These are phyloP conservation scores for Fereydounia khargensis DNA, from an alignment of 1,284 basidiomycete species.

Conservation along the genomic window DNA sequence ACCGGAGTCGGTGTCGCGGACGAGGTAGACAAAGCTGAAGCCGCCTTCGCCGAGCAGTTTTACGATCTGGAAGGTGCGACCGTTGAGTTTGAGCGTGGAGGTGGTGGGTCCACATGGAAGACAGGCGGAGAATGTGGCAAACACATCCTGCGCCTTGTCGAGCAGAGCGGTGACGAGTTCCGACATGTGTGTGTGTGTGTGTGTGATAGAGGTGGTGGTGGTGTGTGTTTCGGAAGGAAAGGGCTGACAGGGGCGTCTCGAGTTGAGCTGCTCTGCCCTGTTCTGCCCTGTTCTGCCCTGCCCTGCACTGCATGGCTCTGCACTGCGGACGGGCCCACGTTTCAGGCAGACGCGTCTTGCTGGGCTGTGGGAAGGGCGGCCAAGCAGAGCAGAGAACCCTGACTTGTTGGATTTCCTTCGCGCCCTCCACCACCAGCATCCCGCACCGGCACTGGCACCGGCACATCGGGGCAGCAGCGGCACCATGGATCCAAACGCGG, in stretches of 20 bases:
- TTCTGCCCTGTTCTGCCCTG: neutral
- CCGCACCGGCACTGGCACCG: too few relatives aligned
- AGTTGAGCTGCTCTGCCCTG: too few relatives aligned
- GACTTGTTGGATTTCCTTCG: too few relatives aligned
- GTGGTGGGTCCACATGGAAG: slow-evolving; percentile 36
- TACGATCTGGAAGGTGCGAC: slow-evolving; percentile 45
- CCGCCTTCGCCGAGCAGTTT: slow-evolving; percentile 55
- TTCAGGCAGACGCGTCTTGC: too few relatives aligned
- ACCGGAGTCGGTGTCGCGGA: slow-evolving; percentile 47
- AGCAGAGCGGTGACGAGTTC: slow-evolving; percentile 8
- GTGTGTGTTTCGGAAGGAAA: neutral
- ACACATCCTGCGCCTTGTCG: slow-evolving; percentile 37
- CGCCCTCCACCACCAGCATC: too few relatives aligned
- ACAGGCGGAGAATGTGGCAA: slow-evolving; percentile 40
- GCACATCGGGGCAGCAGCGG: too few relatives aligned
- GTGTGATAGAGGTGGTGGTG: neutral
- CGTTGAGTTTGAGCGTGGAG: slow-evolving; percentile 46
- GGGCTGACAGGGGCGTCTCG: too few relatives aligned
- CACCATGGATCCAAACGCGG: too few relatives aligned
- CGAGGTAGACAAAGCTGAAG: slow-evolving; percentile 55
- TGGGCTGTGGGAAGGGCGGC: too few relatives aligned
- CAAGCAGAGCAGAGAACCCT: too few relatives aligned
- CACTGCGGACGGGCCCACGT: too few relatives aligned
- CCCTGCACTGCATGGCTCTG: neutral
- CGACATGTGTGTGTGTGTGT: neutral